Base-by-base conservation (phyloP, 2,329 filamentous ascomycete species). In the Apiospora kogelbergensis region DNA sequence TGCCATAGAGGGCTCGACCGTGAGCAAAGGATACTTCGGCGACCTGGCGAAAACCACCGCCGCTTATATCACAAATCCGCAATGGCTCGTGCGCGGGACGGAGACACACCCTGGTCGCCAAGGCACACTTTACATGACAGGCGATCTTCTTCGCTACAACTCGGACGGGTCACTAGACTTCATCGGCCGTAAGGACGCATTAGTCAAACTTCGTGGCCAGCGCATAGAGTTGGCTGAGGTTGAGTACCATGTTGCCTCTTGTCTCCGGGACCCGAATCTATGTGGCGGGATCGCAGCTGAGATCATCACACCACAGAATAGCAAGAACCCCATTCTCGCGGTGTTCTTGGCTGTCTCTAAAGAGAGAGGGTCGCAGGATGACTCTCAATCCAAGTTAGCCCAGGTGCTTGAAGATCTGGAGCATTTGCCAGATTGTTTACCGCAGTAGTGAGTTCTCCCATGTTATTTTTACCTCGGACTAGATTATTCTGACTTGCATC, bases 21-120 rank as follows among this genome's bases (percentile, higher is more conserved):
- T 70, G 20, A 41, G 48, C 17, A 26, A 66, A n/a, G 70, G 70
- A 7, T 71, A 71, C 67, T 44, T 71, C 9, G 37, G 22, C 9
- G 60, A 69, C 41, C 15, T 37, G 6, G 30, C 44, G 24, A 69
- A 68, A 63, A 71, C 70, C 20, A 63, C 63, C 6, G 46, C 65
- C n/a, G 60, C 60, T 17, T 71, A 67, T 45, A 53, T 71, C 33
- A 5, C 60, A 7, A 46, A 70, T 24, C 69, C 69, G 6, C 9
- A 37, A 30, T 70, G 69, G 69, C 41, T 65, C 7, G 7, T 30
- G 1, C n/a, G 15, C 10, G 63, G 63, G 17, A 20, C 37, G 6
- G 10, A 6, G n/a, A 22, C 24, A 13, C 24, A 17, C 24, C 22
- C 40, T 9, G 63, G 63, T 26, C 63, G 63, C 4, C 5, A 42